Evolutionary conservation across 208 protist genomes (phyloP), one percentile per base, ranked within the genome.

Genomic region (Acanthamoeba culbertsoni): DNA sequence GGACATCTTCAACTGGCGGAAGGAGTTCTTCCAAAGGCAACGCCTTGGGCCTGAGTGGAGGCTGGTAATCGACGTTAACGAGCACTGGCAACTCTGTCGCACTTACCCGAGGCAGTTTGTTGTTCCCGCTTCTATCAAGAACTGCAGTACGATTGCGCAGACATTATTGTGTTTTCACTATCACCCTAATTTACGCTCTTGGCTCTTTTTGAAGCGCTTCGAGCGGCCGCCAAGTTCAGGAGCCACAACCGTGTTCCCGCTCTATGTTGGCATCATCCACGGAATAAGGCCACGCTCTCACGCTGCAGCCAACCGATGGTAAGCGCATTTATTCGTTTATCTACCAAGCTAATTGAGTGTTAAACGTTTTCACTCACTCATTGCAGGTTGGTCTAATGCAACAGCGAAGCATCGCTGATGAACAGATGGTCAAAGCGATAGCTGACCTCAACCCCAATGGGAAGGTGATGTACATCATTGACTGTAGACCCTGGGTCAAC

Each of bases 401-500:
- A 82, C 88, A 93, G 40, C 59, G 88, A 79, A 93, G 88, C 88
- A 93, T 59, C 16, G 88, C 88, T 26, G 88, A 93, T 48, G 88
- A 93, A 57, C 59, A 93, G 65, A 93, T 93, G 45, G 46, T 93
- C 43, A 93, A 93, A 93, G 88, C 88, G 28, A 93, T 93, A 33
- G 53, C 43, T 16, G 88, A 93, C 40, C 46, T 63, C 37, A 93
- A 93, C 48, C 88, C 88, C 8, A 82, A 75, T 26, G 53, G 73
- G 16, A 89, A 89, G 37, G 57, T 93, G 18, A 86, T 98, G 43
- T 88, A 95, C 18, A 97, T 98, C 45, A 94, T 94, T 45, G 98
- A 98, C 94, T 98, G 97, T 73, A 95, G 98, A 1, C 97, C 98
- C 14, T 95, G 94, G 59, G 92, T 95, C 26, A 96, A 97, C 14